These are phyloP conservation scores for Boletus patriciae DNA, from an alignment of 768 basidiomycete genomes.

Conservation along the genomic window DNA sequence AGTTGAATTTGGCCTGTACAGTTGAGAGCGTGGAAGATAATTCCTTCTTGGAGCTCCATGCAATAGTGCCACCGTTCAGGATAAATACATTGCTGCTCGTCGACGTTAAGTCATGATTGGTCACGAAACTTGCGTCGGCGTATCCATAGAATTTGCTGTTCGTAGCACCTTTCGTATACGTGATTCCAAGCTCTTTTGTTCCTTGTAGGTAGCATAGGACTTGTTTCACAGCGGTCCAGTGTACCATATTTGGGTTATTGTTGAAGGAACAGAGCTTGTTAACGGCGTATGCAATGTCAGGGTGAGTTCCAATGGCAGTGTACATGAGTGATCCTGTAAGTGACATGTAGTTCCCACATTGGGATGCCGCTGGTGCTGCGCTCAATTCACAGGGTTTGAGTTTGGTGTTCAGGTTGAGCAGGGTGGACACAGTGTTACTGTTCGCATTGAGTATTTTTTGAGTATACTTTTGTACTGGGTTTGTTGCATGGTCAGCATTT, in stretches of 20 bases:
- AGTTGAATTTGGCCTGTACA: conserved; percentile 2
- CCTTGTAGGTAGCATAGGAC: conserved; percentile 9
- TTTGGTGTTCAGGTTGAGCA: neutral
- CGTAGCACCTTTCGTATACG: neutral
- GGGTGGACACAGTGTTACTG: neutral
- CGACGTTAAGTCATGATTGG: conserved; percentile 16
- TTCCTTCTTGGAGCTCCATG: conserved; percentile 32
- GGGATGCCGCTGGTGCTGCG: neutral
- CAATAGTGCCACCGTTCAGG: conserved; percentile 13
- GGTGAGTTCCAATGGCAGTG: neutral
- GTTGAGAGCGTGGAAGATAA: conserved; percentile 12
- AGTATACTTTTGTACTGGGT: neutral
- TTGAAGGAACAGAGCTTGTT: neutral
- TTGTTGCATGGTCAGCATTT: neutral
- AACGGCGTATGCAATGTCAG: neutral
- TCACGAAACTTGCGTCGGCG: conserved; percentile 29
- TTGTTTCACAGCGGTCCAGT: neutral
- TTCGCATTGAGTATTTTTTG: neutral
- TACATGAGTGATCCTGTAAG: neutral
- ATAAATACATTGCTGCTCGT: neutral
- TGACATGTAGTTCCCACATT: neutral
- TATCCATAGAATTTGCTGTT: conserved; percentile 12
- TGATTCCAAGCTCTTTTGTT: neutral
- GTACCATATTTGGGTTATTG: neutral
- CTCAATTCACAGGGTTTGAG: neutral